Evolutionary conservation across 306 rosid species (phyloP), one percentile per base, ranked within the genome.

Genomic region (Pyrus communis): DNA sequence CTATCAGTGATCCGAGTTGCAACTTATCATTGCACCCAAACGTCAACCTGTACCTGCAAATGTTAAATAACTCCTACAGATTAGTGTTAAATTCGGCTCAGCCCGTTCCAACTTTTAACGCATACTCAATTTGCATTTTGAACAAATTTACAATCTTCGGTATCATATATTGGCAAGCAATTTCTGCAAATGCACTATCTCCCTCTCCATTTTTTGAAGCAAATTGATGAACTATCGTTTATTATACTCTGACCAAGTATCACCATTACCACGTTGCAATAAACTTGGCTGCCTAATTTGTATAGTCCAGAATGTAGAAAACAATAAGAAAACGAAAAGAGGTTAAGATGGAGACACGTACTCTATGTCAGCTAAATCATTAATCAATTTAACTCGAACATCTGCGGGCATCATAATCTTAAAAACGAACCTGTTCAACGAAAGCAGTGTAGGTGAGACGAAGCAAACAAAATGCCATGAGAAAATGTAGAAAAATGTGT

Each of bases 11-110:
- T 81, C 97, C 97, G 27, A 91, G 94, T 82, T 91, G 96, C 81
- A 93, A 85, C 68, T 85, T 89, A 61, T 89, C 97, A 5, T 86
- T 91, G 89, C 98, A 93, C 69, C 93, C 93, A 71, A 93, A 87
- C 77, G 81, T 88, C 85, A 93, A 85, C 69, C 98, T 81, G 89
- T 91, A 90, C 88, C 98, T 91, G 87, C 78, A 84, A 59, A 79
- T 12, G 33, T 18, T 42, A 70, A 43, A 28, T 77, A 69, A 38
- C 22, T 67, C 25, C 52, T n/a, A n/a, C 71, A 42, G 69, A 73
- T 72, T 59, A 81, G 45, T 60, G 68, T 11, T 22, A n/a, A 63
- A 30, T 38, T 7, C 42, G 31, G n/a, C 7, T 63, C 11, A 63
- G 40, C 68, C 68, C 70, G 46, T 75, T 51, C 52, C 70, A 13